Evolutionary conservation across 805 yeast species (phyloP).

Genomic region (Tetrapisispora arboricola): DNA sequence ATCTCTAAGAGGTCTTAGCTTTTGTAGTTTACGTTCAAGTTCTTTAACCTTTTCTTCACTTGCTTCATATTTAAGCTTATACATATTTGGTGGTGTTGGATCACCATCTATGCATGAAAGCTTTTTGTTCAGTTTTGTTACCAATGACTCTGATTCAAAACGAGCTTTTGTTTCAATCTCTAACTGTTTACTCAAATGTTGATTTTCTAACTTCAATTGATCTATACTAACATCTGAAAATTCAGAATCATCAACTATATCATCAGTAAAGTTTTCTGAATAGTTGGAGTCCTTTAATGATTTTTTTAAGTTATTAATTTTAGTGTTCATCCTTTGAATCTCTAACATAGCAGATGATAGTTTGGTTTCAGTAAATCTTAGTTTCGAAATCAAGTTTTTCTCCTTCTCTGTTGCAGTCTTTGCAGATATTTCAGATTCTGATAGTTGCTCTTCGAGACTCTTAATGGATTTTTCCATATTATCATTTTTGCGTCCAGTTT

Average conservation of each 20-base stretch:
- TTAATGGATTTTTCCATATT: slow-evolving; percentile 26
- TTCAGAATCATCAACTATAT: slow-evolving; percentile 7
- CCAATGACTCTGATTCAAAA: slow-evolving; percentile 40
- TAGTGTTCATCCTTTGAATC: slow-evolving; percentile 38
- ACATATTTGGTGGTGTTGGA: slow-evolving; percentile 28
- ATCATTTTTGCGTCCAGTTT: slow-evolving; percentile 10
- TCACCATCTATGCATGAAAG: slow-evolving; percentile 20
- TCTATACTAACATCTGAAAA: slow-evolving; percentile 24
- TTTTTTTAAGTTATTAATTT: slow-evolving; percentile 28
- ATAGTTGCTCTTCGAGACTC: slow-evolving; percentile 39
- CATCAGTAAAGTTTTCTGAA: slow-evolving; percentile 19
- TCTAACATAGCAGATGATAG: slow-evolving; percentile 57
- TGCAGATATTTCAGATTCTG: slow-evolving; percentile 41
- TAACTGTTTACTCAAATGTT: slow-evolving; percentile 37
- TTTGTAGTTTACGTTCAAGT: slow-evolving; percentile 30
- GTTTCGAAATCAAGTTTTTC: slow-evolving; percentile 43
- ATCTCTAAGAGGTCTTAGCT: slow-evolving; percentile 16
- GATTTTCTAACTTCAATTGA: slow-evolving; percentile 34
- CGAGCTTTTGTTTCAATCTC: slow-evolving; percentile 44
- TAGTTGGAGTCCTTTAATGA: slow-evolving; percentile 3
- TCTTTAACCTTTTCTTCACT: slow-evolving; percentile 36
- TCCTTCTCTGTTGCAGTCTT: slow-evolving; percentile 37
- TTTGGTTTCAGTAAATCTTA: slow-evolving; percentile 50
- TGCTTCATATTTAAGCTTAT: slow-evolving; percentile 37
- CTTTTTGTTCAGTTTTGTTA: slow-evolving; percentile 19